phyloP scores from a whole-genome alignment of 2,329 filamentous ascomycete species.

The Paecilomyces variotii region DNA sequence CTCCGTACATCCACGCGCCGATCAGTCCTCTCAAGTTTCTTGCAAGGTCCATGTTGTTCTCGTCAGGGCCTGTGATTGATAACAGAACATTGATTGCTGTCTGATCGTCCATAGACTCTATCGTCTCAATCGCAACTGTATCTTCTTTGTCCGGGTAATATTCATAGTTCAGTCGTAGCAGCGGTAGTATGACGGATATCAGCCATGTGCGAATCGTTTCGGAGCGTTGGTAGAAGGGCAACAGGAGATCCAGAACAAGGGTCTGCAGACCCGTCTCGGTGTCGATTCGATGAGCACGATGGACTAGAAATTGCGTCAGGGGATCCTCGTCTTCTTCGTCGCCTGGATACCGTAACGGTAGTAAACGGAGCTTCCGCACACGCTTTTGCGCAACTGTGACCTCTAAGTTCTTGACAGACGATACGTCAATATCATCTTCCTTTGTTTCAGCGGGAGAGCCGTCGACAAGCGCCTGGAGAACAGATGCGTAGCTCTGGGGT shows the following conservation, averaged over 20 bases:
- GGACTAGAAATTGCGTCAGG: conserved; percentile 51
- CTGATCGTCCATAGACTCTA: conserved; percentile 45
- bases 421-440: conserved; percentile 36
- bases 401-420: conserved; percentile 41
- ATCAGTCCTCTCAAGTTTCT: conserved; percentile 52
- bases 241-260: conserved; percentile 47
- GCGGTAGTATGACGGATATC: conserved; percentile 51
- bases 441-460: conserved; percentile 15
- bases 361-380: conserved; percentile 44
- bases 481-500: conserved; percentile 42
- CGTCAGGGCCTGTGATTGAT: conserved; percentile 29
- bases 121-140: conserved; percentile 40
- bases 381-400: conserved; percentile 44
- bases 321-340: conserved; percentile 39
- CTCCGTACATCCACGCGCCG: conserved; percentile 57
- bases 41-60: conserved; percentile 33
- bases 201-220: conserved; percentile 50
- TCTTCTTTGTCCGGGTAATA: conserved; percentile 49
- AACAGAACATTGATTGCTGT: conserved; percentile 49
- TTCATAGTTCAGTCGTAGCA: conserved; percentile 54
- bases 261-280: conserved; percentile 50
- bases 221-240: conserved; percentile 49
- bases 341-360: conserved; percentile 40
- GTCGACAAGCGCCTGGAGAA: conserved; percentile 41
- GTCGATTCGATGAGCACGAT: conserved; percentile 54